Base-by-base conservation (phyloP, 768 basidiomycete species). In the Serendipita sp. region DNA sequence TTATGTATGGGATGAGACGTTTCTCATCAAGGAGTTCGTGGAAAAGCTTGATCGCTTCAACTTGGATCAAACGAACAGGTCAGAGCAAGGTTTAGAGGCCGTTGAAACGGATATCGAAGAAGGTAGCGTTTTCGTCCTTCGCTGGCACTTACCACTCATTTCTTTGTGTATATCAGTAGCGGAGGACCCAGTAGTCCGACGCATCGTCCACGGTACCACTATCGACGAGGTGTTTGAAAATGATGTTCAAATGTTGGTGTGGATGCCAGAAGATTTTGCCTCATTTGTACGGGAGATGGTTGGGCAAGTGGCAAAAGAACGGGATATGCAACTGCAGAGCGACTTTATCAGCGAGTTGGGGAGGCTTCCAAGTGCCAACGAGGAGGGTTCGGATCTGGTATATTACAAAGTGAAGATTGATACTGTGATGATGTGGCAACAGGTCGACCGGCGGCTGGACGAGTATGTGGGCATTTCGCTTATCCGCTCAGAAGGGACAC, bases 1-100 rank as follows among this genome's bases (percentile, higher is more conserved):
- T 34, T 67, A 67, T 37, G 24, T 48, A 0, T 67, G 66, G 66
- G 65, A 67, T 45, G 54, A 53, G 48, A 41, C 16, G 32, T 67
- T 67, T 37, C 30, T 51, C 10, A 54, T 58, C 41, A 3, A 53
- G 28, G 66, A 51, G 11, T 67, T 65, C 51, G 46, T 30, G n/a
- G 24, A 45, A 18, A 28, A 24, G 35, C 30, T 66, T 10, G 58
- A 63, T 41, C 18, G 10, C 5, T 66, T 47, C 65, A 66, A 66
- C 65, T 7, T 45, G 44, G 18, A 13, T 10, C 60, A 66, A 41
- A 34, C 16, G 24, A 35, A 13, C 5, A 13, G 13, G 0, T 41
- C 13, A 1, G 41, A 41, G 41, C 41, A 13, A 13, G 41, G 13
- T 13, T 41, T 5, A 2, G 41, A 41, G 41, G 7, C 13, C 3